These are phyloP conservation scores for Marsdenia floribunda DNA, from an alignment of 257 asterid species.

Conservation along the genomic window DNA sequence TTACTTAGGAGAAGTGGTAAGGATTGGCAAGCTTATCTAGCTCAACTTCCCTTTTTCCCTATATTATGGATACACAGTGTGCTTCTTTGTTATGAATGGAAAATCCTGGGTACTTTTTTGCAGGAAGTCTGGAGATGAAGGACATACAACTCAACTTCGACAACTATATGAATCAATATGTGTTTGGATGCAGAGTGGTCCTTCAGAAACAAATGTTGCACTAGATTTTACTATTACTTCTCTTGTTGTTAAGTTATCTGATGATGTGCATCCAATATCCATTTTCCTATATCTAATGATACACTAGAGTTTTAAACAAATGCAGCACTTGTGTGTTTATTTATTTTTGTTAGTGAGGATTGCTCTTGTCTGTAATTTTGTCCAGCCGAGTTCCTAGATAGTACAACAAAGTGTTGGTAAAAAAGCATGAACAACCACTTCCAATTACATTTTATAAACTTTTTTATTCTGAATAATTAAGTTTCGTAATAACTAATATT, in stretches of 20 bases:
- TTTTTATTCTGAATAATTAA: neutral
- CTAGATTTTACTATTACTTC: too few species aligned
- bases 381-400: too few species aligned
- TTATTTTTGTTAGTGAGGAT: too few species aligned
- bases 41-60: neutral
- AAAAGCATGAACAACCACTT: neutral
- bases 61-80: neutral
- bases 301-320: too few species aligned
- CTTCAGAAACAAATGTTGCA: too few species aligned
- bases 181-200: too few species aligned
- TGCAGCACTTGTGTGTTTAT: too few species aligned
- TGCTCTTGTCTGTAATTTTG: too few species aligned
- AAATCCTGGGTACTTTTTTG: slow-evolving; percentile 1
- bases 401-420: too few species aligned
- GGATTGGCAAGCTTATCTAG: slow-evolving; percentile 6
- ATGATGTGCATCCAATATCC: too few species aligned
- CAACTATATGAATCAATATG: neutral
- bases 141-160: neutral
- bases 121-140: slow-evolving; percentile 27
- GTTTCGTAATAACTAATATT: neutral
- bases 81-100: neutral
- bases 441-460: neutral
- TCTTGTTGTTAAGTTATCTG: too few species aligned
- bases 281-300: too few species aligned
- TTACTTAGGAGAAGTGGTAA: slow-evolving; percentile 28